Evolutionary conservation across 2,329 filamentous ascomycete genomes (phyloP).

Genomic region (Aspergillus glaucus): DNA sequence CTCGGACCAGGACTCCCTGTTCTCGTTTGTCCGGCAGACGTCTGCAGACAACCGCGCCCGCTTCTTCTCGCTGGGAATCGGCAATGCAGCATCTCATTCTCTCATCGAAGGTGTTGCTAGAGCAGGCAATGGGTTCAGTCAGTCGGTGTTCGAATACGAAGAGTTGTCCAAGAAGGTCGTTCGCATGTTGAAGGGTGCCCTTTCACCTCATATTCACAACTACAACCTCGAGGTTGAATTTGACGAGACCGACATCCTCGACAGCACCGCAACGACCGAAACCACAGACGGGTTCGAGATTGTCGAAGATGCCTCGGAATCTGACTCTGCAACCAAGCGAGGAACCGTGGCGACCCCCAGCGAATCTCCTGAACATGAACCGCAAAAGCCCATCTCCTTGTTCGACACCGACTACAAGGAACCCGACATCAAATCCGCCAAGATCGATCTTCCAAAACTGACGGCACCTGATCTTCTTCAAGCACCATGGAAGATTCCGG

Average conservation of each 20-base stretch:
- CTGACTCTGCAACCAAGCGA: constrained; percentile 10
- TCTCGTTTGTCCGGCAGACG: constrained; percentile 43
- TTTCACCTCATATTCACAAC: constrained; percentile 60
- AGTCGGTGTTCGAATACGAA: constrained; percentile 57
- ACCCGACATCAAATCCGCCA: constrained; percentile 28
- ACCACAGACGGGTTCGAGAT: too few relatives aligned
- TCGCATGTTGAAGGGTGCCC: constrained; percentile 65
- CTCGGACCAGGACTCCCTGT: constrained; percentile 44
- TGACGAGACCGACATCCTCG: constrained; percentile 11
- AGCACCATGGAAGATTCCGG: constrained; percentile 56
- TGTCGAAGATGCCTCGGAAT: constrained; percentile 30
- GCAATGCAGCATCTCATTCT: constrained; percentile 48
- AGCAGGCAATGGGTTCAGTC: constrained; percentile 54
- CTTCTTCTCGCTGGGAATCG: constrained; percentile 53
- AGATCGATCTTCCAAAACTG: constrained; percentile 47
- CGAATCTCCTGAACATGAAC: background rate
- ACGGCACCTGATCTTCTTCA: constrained; percentile 55
- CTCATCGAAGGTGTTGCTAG: constrained; percentile 55
- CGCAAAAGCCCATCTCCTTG: constrained; percentile 50
- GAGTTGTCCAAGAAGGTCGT: constrained; percentile 64
- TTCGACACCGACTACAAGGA: constrained; percentile 49
- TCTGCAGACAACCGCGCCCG: constrained; percentile 41
- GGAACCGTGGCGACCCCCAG: constrained; percentile 2
- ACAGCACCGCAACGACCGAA: too few relatives aligned
- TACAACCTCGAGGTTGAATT: constrained; percentile 61